Evolutionary conservation across 768 basidiomycete genomes (phyloP).

Genomic region (Agaricus subrufescens): DNA sequence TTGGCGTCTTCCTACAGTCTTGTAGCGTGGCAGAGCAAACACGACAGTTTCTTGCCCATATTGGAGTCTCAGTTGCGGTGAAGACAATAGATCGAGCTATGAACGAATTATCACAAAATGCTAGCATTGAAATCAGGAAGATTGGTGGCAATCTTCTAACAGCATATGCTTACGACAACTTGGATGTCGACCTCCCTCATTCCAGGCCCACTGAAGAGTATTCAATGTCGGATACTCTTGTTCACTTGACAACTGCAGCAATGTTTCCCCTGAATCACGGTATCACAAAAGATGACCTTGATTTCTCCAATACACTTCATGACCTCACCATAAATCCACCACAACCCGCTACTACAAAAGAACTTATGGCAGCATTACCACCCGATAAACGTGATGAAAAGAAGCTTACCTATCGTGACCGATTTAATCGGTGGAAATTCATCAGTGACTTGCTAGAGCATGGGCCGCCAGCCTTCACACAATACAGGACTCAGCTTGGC

Average conservation of each 20-base stretch:
- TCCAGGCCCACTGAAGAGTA: constrained; percentile 20
- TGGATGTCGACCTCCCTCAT: constrained; percentile 32
- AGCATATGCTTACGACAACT: constrained; percentile 36
- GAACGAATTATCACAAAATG: neutral
- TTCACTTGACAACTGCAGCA: neutral
- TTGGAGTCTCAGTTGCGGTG: neutral
- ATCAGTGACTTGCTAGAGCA: neutral
- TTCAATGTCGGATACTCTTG: constrained; percentile 16
- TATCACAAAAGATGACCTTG: neutral
- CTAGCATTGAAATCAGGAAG: neutral
- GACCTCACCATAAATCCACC: neutral
- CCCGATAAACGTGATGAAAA: neutral
- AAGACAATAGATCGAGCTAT: neutral
- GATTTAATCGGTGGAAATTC: neutral
- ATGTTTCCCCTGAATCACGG: neutral
- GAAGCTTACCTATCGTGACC: neutral
- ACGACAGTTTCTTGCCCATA: neutral
- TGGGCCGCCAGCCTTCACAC: constrained; percentile 10
- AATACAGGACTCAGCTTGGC: constrained; percentile 14
- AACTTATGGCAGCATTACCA: neutral
- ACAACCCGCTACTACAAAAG: neutral
- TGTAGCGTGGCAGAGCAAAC: neutral
- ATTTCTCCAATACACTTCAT: neutral
- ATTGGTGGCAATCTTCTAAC: neutral
- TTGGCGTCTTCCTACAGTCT: neutral